Percentiles rank a stretch among this genome's conserved stretches.
Conservation (phyloP, 2,329 filamentous ascomycete species). For the Fusarium mexicanum region DNA sequence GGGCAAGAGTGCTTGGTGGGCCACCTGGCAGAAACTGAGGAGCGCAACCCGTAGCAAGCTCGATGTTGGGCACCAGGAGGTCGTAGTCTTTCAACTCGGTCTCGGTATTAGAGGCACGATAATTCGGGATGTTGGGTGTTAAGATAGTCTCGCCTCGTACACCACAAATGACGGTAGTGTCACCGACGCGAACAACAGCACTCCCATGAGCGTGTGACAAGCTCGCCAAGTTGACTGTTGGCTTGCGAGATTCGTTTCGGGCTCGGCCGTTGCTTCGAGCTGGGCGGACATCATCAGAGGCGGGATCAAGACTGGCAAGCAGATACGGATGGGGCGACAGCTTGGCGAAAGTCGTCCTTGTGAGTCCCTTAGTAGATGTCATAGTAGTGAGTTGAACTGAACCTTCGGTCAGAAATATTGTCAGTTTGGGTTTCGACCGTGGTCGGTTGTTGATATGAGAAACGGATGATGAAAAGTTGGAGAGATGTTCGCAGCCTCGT, state of each 20-base stretch:
- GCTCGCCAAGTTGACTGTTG: constrained; percentile 83
- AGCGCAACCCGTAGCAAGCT: constrained; percentile 89
- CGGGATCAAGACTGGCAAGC: constrained; percentile 82
- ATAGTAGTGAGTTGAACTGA: constrained; percentile 15
- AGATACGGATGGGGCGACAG: constrained; percentile 90
- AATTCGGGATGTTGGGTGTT: constrained; percentile 77
- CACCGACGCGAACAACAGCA: constrained; percentile 85
- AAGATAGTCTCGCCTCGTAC: constrained; percentile 86
- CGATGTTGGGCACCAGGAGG: constrained; percentile 91
- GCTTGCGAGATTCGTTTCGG: constrained; percentile 73
- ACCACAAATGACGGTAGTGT: constrained; percentile 95
- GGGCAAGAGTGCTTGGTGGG: constrained; percentile 81
- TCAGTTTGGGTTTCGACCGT: background rate
- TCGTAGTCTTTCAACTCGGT: constrained; percentile 69
- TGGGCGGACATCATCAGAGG: constrained; percentile 57
- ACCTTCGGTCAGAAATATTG: background rate
- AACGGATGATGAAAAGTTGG: constrained; percentile 42
- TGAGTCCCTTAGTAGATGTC: constrained; percentile 53
- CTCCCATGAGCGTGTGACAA: constrained; percentile 91
- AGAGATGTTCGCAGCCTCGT: constrained; percentile 41
- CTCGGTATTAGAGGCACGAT: constrained; percentile 56
- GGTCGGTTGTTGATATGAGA: background rate
- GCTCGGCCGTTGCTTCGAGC: constrained; percentile 84
- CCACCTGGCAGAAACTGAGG: constrained; percentile 86
- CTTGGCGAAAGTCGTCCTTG: constrained; percentile 82